Base-by-base conservation (phyloP, 352 stramenopile species). In the Phytophthora lateralis region DNA sequence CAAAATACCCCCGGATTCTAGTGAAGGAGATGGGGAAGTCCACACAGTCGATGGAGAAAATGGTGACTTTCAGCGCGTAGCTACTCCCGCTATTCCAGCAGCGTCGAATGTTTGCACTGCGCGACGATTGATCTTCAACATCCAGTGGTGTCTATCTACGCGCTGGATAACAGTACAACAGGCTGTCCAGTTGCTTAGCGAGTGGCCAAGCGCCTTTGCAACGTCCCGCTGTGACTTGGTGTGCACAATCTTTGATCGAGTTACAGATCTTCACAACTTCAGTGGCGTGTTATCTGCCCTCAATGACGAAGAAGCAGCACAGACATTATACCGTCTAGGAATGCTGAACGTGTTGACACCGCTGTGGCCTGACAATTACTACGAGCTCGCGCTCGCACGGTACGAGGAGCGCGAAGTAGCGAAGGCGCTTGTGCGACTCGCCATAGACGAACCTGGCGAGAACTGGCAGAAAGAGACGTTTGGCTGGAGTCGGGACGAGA, bases 381-480 rank as follows among this genome's bases (percentile, higher is more conserved):
- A 93, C 46, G 80, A 91, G 56, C 73, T 93, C 7, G 70, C 84
- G 9, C 51, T 93, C 12, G 44, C 75, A n/a, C 65, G 71, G 6
- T 91, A 89, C 51, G 85, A 93, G 55, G 82, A 93, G 62, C 67
- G 85, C 0, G 85, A 93, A 52, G 58, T 93, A 15, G 79, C 82
- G 14, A 89, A 91, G 53, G 67, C 69, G 14, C 81, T 93, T 8
- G 82, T 93, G 41, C 75, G 79, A 12, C 76, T 93, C 4, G 85
- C 85, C 12, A 89, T 93, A n/a, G 81, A 89, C 21, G 85, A 93
- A 43, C 85, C 85, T 0, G 85, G 85, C 5, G 82, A 93, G 60
- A 93, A 93, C 61, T 93, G 85, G 85, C 80, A 89, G 57, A 64
- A 68, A 10, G 80, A 91, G 55, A 91, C 73, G 8, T 93, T 91